Evolutionary conservation across 2,329 filamentous ascomycete species (phyloP), one percentile per base, ranked within the genome.

Genomic region (Fusarium albosuccineum): DNA sequence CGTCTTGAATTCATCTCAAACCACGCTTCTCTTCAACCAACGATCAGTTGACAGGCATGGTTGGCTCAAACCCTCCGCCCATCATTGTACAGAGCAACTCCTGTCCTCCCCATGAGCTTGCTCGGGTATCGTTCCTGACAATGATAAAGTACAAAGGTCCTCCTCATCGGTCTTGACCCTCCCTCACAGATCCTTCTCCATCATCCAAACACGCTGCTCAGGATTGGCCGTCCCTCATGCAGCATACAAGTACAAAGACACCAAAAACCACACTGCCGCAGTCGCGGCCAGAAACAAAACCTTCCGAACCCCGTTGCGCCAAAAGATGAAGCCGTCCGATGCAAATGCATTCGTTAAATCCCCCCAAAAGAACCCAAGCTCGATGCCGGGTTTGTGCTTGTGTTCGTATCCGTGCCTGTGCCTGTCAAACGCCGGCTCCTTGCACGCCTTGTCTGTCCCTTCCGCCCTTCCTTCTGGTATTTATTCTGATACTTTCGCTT

Each of bases 101-200:
- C 48, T 46, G 34, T 58, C 56, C 50, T 22, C 22, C 42, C 39
- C 58, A 44, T 49, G 50, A 72, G 64, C 70, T 67, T 9, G 67
- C 66, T 64, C 64, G 72, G 72, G 72, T 74, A 74, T 74, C 72
- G 69, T 72, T 72, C 60, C 66, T 70, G 61, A 41, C 62, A 70
- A 70, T 71, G 64, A 60, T 62, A 73, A 74, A 73, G 64, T 72
- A 74, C 63, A 74, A 63, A 67, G 70, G 44, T 60, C 53, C 59
- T 51, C 46, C 59, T 57, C 60, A 55, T 51, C 41, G 46, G 34
- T 62, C 54, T 45, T 46, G 26, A 33, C 49, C 42, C 34, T 27
- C 26, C 33, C 22, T 17, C 34, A 37, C 27, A 40, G 16, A 26
- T 50, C 46, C 46, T 39, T 44, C 37, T 55, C 34, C 45, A n/a